A percentile compares a stretch with the other conserved stretches of the same genome.
Conservation (phyloP, 2,329 filamentous ascomycete species). For the Trichoderma oligosporum region DNA sequence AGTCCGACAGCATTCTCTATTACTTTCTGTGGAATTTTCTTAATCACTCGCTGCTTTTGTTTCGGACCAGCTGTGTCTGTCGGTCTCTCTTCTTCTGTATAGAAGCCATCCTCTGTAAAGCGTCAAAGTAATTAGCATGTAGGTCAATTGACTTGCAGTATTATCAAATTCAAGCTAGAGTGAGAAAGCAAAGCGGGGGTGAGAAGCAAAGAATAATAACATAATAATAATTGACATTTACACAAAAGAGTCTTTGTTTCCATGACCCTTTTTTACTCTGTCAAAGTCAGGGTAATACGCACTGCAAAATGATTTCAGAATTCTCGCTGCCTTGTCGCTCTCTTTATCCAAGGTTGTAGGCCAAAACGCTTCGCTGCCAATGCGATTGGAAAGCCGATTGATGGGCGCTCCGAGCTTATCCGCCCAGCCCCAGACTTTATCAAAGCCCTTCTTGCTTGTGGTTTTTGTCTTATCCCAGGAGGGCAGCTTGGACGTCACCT, state of each 20-base stretch:
- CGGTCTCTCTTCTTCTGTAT: slow-evolving; percentile 37
- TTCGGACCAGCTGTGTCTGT: slow-evolving; percentile 34
- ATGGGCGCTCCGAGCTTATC: slow-evolving; percentile 59
- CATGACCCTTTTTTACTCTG: no score
- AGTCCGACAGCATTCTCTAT: slow-evolving; percentile 56
- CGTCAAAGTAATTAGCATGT: neutral
- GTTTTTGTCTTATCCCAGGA: slow-evolving; percentile 55
- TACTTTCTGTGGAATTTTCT: slow-evolving; percentile 43
- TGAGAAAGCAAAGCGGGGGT: neutral
- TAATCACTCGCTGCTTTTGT: slow-evolving; percentile 44
- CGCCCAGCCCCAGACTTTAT: slow-evolving; percentile 61
- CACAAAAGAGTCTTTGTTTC: no score
- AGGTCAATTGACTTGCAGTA: neutral
- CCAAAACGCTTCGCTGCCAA: slow-evolving; percentile 73
- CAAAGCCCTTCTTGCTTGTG: slow-evolving; percentile 62
- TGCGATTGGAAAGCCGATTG: slow-evolving; percentile 63
- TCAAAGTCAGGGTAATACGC: slow-evolving; percentile 18
- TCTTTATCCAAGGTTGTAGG: slow-evolving; percentile 70
- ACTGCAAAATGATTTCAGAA: slow-evolving; percentile 69
- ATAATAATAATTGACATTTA: no score
- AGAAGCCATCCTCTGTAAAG: slow-evolving; percentile 50
- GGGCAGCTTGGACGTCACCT: slow-evolving; percentile 33
- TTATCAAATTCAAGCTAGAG: no score
- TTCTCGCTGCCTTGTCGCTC: slow-evolving; percentile 71
- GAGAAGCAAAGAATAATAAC: neutral